Conservation (phyloP, 371 early-diverging fungal genomes). For the Rhizopus delemar region DNA sequence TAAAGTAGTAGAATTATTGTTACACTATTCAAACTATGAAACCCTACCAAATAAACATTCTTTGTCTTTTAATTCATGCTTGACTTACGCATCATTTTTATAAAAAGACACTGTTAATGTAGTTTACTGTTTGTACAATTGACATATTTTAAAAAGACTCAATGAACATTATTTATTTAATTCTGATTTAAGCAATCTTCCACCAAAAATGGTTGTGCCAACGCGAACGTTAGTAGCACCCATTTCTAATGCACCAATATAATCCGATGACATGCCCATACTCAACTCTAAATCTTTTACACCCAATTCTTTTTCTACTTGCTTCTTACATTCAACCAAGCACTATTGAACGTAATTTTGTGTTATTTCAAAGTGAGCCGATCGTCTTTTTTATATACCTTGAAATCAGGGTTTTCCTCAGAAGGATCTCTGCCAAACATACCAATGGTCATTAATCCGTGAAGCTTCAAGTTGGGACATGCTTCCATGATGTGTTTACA, state of each 20-base stretch:
- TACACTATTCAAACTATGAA: too few species aligned
- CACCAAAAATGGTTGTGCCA: slow-evolving; percentile 90
- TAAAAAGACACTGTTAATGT: too few species aligned
- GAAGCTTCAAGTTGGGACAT: slow-evolving; percentile 71
- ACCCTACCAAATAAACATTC: too few species aligned
- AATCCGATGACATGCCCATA: slow-evolving; percentile 98
- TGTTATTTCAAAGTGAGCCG: neutral
- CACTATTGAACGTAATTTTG: slow-evolving; percentile 20
- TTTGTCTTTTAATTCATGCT: too few species aligned
- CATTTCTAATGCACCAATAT: slow-evolving; percentile 73
- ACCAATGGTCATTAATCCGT: slow-evolving; percentile 97
- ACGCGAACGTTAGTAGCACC: slow-evolving; percentile 93
- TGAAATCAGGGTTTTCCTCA: slow-evolving; percentile 84
- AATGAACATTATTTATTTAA: slow-evolving; percentile 3
- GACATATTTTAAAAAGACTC: too few species aligned
- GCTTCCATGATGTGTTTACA: slow-evolving; percentile 64
- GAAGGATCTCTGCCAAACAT: slow-evolving; percentile 55
- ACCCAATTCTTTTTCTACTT: slow-evolving; percentile 31
- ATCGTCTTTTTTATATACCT: slow-evolving; percentile 36
- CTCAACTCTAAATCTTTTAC: slow-evolving; percentile 70
- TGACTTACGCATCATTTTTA: too few species aligned
- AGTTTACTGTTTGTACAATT: too few species aligned
- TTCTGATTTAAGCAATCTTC: slow-evolving; percentile 31
- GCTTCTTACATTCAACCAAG: slow-evolving; percentile 44
- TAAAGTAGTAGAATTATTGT: too few species aligned